A percentile compares a stretch with the other conserved stretches of the same genome.
Conservation (phyloP, 164 flowering plant genomes). For the Tetrastigma voinierianum region DNA sequence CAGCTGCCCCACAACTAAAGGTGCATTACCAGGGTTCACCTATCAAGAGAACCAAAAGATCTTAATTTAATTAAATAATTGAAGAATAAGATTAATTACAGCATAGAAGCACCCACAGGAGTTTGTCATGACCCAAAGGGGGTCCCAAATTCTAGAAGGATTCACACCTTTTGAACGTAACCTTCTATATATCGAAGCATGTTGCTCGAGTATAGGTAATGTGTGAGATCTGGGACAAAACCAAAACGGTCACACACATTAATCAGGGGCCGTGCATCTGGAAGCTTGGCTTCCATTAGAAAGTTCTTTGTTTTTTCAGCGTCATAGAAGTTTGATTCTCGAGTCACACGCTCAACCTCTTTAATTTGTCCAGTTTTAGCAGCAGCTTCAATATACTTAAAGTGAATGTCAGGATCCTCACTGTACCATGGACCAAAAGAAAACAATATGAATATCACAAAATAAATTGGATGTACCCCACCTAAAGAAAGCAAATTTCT, state of each 20-base stretch:
- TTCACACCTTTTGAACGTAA: conserved; percentile 90
- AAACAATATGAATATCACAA: conserved; percentile 8
- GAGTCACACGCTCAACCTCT: conserved; percentile 97
- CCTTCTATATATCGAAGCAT: conserved; percentile 99
- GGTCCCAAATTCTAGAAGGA: neutral
- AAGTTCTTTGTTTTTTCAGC: conserved; percentile 97
- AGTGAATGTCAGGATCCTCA: conserved; percentile 99
- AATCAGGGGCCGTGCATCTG: conserved; percentile 96
- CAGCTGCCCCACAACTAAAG: conserved; percentile 96
- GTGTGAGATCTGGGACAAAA: conserved; percentile 97
- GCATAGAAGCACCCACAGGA: too few relatives aligned
- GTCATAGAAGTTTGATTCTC: conserved; percentile 97
- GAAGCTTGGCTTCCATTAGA: conserved; percentile 98
- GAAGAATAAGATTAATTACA: too few relatives aligned
- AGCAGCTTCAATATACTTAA: conserved; percentile 98
- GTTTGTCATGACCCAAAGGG: too few relatives aligned
- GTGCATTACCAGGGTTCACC: conserved; percentile 99
- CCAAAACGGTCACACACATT: conserved; percentile 99
- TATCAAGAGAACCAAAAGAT: conserved; percentile 19
- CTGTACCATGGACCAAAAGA: conserved; percentile 36
- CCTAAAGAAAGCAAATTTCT: neutral
- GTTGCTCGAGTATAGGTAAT: conserved; percentile 86
- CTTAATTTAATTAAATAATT: too few relatives aligned
- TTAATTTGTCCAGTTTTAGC: conserved; percentile 99
- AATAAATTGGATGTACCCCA: neutral